Conservation (phyloP, 2,329 filamentous ascomycete species). For the Cyanodermella asteris region DNA sequence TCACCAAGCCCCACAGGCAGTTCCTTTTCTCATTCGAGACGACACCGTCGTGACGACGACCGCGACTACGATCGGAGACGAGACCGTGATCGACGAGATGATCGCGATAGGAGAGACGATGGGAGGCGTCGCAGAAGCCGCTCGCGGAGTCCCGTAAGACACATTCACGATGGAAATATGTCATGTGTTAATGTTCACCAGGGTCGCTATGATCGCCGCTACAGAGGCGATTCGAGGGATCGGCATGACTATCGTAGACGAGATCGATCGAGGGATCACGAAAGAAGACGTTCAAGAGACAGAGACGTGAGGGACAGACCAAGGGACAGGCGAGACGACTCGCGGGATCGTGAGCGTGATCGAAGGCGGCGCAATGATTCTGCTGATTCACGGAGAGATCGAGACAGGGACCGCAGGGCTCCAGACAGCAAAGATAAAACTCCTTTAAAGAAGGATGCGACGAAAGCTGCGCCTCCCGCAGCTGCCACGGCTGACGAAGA, state of each 20-base stretch:
- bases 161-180: too few species aligned
- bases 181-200: slow-evolving; percentile 18
- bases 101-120: too few species aligned
- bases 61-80: slow-evolving; percentile 29
- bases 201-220: too few species aligned
- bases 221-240: too few species aligned
- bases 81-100: slow-evolving; percentile 26
- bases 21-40: slow-evolving; percentile 51
- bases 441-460: slow-evolving; percentile 25
- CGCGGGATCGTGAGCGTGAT: slow-evolving; percentile 40
- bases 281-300: slow-evolving; percentile 39
- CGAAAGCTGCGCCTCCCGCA: slow-evolving; percentile 31
- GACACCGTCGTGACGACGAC: slow-evolving; percentile 31
- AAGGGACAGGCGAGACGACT: slow-evolving; percentile 50
- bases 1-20: slow-evolving; percentile 90
- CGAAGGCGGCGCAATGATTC: slow-evolving; percentile 46
- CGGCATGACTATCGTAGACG: slow-evolving; percentile 42
- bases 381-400: slow-evolving; percentile 45
- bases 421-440: slow-evolving; percentile 38
- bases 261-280: slow-evolving; percentile 40
- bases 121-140: slow-evolving; percentile 16
- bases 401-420: slow-evolving; percentile 33
- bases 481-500: slow-evolving; percentile 38
- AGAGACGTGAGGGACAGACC: slow-evolving; percentile 35
- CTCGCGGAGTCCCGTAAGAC: slow-evolving; percentile 26